These are phyloP conservation scores for Cetraspora pellucida DNA, from an alignment of 192 early-diverging fungal genomes.

Conservation along the genomic window DNA sequence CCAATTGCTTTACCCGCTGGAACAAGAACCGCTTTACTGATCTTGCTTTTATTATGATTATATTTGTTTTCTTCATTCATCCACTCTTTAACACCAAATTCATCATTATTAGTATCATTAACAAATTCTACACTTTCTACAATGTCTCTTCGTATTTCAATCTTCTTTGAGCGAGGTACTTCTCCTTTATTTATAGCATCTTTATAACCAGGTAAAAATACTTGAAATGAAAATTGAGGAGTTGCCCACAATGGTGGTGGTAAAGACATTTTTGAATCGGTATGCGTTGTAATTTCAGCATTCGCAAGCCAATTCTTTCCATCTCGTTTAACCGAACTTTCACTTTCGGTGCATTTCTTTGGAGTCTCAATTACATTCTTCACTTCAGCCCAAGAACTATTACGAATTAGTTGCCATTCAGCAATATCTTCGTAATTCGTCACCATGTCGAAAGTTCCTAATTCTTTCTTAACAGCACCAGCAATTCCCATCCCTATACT, in stretches of 20 bases:
- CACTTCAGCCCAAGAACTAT: conserved; percentile 52
- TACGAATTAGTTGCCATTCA: conserved; percentile 56
- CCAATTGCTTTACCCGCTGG: conserved; percentile 16
- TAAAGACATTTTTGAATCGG: conserved; percentile 34
- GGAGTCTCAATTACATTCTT: conserved; percentile 35
- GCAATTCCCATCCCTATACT: conserved; percentile 16
- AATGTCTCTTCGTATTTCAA: conserved; percentile 51
- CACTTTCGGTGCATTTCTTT: conserved; percentile 5
- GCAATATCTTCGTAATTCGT: conserved; percentile 59
- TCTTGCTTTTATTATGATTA: not conserved
- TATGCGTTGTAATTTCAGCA: conserved; percentile 58
- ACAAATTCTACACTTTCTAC: conserved; percentile 33
- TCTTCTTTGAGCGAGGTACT: conserved; percentile 44
- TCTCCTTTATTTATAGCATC: conserved; percentile 42
- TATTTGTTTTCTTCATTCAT: not conserved
- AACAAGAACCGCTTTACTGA: conserved; percentile 8
- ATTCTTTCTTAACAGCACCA: conserved; percentile 20
- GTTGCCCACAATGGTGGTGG: conserved; percentile 52
- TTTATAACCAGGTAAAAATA: conserved; percentile 41
- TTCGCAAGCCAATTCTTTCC: conserved; percentile 47
- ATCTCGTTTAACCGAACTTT: conserved; percentile 15
- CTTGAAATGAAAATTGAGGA: conserved; percentile 56
- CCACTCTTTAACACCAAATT: conserved; percentile 6
- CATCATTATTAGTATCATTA: conserved; percentile 45
- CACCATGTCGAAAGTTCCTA: conserved; percentile 53